Percentiles rank a stretch among this genome's conserved stretches.
phyloP scores from a whole-genome alignment of 371 early-diverging fungal species.

The Smittium culicis region DNA sequence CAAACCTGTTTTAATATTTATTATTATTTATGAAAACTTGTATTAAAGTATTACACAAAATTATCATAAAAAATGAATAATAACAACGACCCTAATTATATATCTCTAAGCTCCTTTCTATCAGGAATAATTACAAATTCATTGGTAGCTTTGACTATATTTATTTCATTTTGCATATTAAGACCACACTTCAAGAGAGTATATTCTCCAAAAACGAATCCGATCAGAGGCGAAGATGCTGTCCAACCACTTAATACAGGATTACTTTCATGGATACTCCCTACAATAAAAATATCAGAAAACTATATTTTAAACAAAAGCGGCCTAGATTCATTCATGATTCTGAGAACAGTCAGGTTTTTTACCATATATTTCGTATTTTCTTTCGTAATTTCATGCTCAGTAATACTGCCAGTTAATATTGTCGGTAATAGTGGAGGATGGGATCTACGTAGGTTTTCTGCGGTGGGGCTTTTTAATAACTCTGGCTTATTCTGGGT shows the following conservation, averaged over 20 bases:
- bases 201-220: slow-evolving; percentile 54
- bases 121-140: background rate
- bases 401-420: slow-evolving; percentile 53
- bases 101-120: background rate
- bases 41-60: too few relatives aligned
- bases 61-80: background rate
- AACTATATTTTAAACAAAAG: slow-evolving; percentile 40
- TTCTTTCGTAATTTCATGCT: slow-evolving; percentile 42
- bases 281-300: slow-evolving; percentile 40
- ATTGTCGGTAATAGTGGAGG: slow-evolving; percentile 31
- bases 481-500: slow-evolving; percentile 43
- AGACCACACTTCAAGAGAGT: slow-evolving; percentile 43
- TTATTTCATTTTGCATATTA: slow-evolving; percentile 42
- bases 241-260: slow-evolving; percentile 41
- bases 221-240: slow-evolving; percentile 42
- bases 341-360: slow-evolving; percentile 49
- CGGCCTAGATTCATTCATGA: slow-evolving; percentile 67
- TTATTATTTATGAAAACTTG: background rate
- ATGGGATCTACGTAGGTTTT: slow-evolving; percentile 35
- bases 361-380: slow-evolving; percentile 41
- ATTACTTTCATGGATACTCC: slow-evolving; percentile 43
- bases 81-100: background rate
- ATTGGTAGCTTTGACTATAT: slow-evolving; percentile 35
- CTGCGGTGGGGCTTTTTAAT: slow-evolving; percentile 47
- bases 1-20: too few relatives aligned